Evolutionary conservation across 1,284 basidiomycete genomes (phyloP), one percentile per base, ranked within the genome.

Genomic region (Ustilago nuda): DNA sequence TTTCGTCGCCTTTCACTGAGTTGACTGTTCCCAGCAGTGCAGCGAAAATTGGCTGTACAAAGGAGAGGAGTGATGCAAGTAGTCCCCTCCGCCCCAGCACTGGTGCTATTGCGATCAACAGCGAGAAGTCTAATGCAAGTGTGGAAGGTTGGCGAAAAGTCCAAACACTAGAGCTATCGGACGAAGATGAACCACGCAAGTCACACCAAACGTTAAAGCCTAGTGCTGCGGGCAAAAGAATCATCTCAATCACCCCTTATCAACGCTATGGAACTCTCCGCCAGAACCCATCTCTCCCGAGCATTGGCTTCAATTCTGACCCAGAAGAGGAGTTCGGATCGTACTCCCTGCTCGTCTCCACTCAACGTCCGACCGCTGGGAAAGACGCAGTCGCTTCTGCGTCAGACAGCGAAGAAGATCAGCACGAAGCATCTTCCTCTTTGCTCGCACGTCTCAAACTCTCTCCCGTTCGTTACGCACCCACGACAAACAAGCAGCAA

Each of bases 201-300:
- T 27, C 13, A 36, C 32, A 19, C 5, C 3, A 7, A 19, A 45
- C n/a, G 8, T 19, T 19, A 6, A 19, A 45, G 7, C n/a, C 1
- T 19, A 27, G 23, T 19, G 7, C 7, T 45, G 43, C 11, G 36
- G 36, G 8, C n/a, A 66, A 63, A 23, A 64, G 55, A 50, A 33
- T 61, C 2, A 67, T 78, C 58, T 62, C 67, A n/a, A 69, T 78
- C 36, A 66, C 61, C 1, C 71, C 75, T 1, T 78, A 78, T 19
- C 75, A 74, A 30, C 61, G 64, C 0, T 78, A 73, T 37, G 75
- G 71, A 4, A 56, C 56, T 1, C 52, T 70, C 12, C 66, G 59
- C 41, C 23, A 56, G 7, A 8, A 36, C 4, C 51, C 52, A 7
- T 51, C 60, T 1, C 35, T 41, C 17, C 43, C 43, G 8, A 11